Evolutionary conservation across 306 rosid species (phyloP).

Genomic region (Alnus rubra): DNA sequence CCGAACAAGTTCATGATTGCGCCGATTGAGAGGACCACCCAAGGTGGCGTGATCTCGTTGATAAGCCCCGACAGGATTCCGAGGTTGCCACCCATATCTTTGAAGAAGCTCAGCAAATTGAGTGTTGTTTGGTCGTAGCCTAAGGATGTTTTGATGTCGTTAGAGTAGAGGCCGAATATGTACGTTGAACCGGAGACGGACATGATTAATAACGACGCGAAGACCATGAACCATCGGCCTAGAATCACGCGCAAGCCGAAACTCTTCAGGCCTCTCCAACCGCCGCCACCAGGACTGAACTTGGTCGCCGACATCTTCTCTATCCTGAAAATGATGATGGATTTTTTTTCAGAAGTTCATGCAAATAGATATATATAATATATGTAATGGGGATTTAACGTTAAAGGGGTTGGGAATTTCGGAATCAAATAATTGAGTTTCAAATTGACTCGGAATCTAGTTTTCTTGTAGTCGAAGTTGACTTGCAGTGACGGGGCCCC

Average conservation of each 20-base stretch:
- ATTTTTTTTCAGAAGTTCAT: neutral
- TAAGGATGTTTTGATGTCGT: slow-evolving; percentile 46
- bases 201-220: slow-evolving; percentile 65
- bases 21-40: slow-evolving; percentile 61
- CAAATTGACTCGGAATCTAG: neutral
- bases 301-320: slow-evolving; percentile 29
- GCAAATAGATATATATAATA: neutral
- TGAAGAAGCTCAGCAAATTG: slow-evolving; percentile 76
- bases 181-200: slow-evolving; percentile 67
- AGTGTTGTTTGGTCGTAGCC: slow-evolving; percentile 79
- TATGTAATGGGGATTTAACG: too few species aligned
- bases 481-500: neutral
- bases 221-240: slow-evolving; percentile 74
- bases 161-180: slow-evolving; percentile 62
- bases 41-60: slow-evolving; percentile 62
- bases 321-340: neutral
- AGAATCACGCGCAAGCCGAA: slow-evolving; percentile 36
- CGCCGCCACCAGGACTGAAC: neutral
- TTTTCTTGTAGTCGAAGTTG: neutral
- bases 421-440: neutral
- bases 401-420: too few species aligned
- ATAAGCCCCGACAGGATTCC: slow-evolving; percentile 60
- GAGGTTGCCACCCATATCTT: slow-evolving; percentile 66
- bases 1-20: slow-evolving; percentile 68
- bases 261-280: slow-evolving; percentile 21